Conservation (phyloP, 2,329 filamentous ascomycete genomes). For the Aspergillus sp. region DNA sequence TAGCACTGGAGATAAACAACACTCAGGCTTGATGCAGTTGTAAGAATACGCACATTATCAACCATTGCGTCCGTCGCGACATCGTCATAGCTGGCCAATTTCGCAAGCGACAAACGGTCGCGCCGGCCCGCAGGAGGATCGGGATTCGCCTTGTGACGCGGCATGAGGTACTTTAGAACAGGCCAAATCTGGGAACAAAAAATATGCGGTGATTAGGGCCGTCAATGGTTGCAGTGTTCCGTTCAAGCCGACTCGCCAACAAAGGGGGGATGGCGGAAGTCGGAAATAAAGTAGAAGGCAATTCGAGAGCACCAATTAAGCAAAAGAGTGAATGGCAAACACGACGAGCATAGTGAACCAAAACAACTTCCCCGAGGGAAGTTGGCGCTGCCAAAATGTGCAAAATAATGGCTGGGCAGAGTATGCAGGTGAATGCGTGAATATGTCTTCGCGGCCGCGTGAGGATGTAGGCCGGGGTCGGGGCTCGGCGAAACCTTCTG, state of each 20-base stretch:
- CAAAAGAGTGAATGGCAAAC: constrained; percentile 1
- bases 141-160: constrained; percentile 28
- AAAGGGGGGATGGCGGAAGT: constrained; percentile 7
- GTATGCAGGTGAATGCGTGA: background rate
- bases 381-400: constrained; percentile 6
- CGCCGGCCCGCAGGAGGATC: constrained; percentile 37
- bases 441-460: no score
- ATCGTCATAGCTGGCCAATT: constrained; percentile 90
- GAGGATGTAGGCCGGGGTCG: constrained; percentile 11
- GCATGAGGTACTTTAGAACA: constrained; percentile 19
- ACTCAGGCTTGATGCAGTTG: background rate
- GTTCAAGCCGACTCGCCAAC: constrained; percentile 5
- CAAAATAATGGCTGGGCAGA: background rate
- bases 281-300: constrained; percentile 1
- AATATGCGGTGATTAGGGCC: background rate
- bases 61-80: constrained; percentile 90
- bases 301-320: constrained; percentile 1
- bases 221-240: constrained; percentile 3
- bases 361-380: constrained; percentile 5
- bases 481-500: constrained; percentile 20
- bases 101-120: constrained; percentile 72
- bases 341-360: constrained; percentile 1
- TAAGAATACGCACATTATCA: constrained; percentile 65
- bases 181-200: constrained; percentile 5
- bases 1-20: constrained; percentile 6